phyloP scores from a whole-genome alignment of 2,329 filamentous ascomycete genomes.

The Pseudogymnoascus sp. region DNA sequence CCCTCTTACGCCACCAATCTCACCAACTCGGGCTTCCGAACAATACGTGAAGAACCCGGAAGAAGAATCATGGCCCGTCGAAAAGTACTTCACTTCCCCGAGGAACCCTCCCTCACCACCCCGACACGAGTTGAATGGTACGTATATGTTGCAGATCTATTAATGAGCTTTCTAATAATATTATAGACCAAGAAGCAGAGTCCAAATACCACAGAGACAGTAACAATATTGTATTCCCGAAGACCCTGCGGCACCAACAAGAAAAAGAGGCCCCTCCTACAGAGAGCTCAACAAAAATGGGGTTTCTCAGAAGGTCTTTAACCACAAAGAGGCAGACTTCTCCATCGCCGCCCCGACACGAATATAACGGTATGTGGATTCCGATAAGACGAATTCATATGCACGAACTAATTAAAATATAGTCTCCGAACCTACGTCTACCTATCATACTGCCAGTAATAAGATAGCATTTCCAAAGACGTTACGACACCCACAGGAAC shows the following conservation, averaged over 20 bases:
- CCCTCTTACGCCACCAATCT: constrained; percentile 5
- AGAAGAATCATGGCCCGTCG: background rate
- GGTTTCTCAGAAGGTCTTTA: background rate
- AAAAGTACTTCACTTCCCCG: background rate
- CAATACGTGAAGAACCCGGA: background rate
- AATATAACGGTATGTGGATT: background rate
- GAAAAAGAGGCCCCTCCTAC: background rate
- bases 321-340: background rate
- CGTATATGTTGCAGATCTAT: background rate
- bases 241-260: background rate
- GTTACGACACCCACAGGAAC: background rate
- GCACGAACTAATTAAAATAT: background rate
- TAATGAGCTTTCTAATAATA: background rate
- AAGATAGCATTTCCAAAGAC: background rate
- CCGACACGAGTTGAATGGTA: background rate
- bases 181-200: background rate
- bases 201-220: background rate
- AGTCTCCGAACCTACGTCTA: background rate
- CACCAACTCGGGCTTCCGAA: background rate
- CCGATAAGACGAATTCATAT: background rate
- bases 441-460: background rate
- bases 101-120: background rate
- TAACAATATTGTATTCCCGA: background rate
- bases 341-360: background rate
- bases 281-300: background rate